phyloP scores from a whole-genome alignment of 352 stramenopile species.

The Globisporangium viniferum region DNA sequence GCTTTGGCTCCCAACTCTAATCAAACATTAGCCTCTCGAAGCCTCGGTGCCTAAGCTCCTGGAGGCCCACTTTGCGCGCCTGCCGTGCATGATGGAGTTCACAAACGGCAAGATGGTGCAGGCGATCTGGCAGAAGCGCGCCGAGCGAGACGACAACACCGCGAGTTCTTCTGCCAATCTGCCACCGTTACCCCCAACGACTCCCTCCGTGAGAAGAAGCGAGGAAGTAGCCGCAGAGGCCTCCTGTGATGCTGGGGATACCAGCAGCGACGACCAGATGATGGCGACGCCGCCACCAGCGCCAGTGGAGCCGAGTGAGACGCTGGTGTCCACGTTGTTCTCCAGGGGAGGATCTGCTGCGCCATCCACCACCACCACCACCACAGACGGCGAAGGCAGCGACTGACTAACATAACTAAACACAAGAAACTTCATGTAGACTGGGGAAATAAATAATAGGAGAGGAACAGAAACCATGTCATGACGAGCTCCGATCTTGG shows the following conservation, averaged over 20 bases:
- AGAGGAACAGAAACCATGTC: too few relatives aligned
- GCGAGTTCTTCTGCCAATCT: neutral
- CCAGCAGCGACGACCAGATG: neutral
- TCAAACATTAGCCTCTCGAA: constrained; percentile 31
- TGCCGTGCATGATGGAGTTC: constrained; percentile 66
- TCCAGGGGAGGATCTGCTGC: neutral
- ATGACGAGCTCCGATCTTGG: too few relatives aligned
- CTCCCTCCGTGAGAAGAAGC: neutral
- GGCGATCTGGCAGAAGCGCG: constrained; percentile 59
- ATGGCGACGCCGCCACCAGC: neutral
- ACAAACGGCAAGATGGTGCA: constrained; percentile 58
- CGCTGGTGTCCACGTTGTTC: neutral
- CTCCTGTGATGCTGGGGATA: neutral
- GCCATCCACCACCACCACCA: neutral
- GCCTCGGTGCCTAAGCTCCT: constrained; percentile 62
- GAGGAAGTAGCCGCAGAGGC: neutral
- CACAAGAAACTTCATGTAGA: too few relatives aligned
- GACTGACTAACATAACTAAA: neutral
- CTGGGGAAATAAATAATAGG: too few relatives aligned
- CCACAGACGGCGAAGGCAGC: neutral
- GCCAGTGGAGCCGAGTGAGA: neutral
- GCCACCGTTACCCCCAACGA: neutral
- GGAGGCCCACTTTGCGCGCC: constrained; percentile 55
- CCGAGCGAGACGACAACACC: constrained; percentile 33
- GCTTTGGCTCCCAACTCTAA: too few relatives aligned